These are phyloP conservation scores for Neolentinus lepideus DNA, from an alignment of 1,284 basidiomycete species.

Conservation along the genomic window DNA sequence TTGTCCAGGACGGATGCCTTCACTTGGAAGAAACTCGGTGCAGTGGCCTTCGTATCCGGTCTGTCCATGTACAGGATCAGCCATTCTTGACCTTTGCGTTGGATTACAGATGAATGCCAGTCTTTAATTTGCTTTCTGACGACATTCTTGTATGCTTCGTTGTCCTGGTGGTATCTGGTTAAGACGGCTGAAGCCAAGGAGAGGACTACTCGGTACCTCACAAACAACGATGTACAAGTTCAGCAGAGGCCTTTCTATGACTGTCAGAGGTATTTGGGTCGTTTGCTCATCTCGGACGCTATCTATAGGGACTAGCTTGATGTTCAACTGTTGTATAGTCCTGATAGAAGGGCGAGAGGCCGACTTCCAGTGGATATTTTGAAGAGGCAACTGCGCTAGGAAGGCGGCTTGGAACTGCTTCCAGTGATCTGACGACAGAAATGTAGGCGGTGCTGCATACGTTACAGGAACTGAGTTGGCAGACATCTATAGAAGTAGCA, in stretches of 20 bases:
- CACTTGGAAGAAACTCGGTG: slow-evolving; percentile 71
- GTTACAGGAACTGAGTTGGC: slow-evolving; percentile 45
- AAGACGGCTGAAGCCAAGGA: background rate
- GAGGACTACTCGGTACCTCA: slow-evolving; percentile 50
- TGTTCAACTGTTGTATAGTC: slow-evolving; percentile 83
- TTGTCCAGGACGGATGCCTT: slow-evolving; percentile 87
- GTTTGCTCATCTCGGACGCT: slow-evolving; percentile 63
- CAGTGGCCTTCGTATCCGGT: slow-evolving; percentile 52
- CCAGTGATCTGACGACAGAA: slow-evolving; percentile 65
- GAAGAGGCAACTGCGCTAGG: slow-evolving; percentile 72
- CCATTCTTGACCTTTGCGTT: slow-evolving; percentile 85
- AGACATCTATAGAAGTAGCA: background rate
- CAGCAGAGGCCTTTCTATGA: slow-evolving; percentile 82
- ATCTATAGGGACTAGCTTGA: slow-evolving; percentile 68
- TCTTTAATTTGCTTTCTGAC: slow-evolving; percentile 85
- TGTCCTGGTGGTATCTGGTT: slow-evolving; percentile 50
- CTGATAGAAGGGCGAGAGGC: slow-evolving; percentile 59
- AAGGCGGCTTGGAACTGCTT: slow-evolving; percentile 61
- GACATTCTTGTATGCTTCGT: slow-evolving; percentile 73
- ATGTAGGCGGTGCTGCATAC: slow-evolving; percentile 54
- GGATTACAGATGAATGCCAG: slow-evolving; percentile 69
- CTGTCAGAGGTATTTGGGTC: slow-evolving; percentile 69
- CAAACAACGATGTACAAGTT: slow-evolving; percentile 84
- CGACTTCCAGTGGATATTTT: slow-evolving; percentile 89
- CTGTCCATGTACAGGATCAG: slow-evolving; percentile 80